Evolutionary conservation across 768 basidiomycete genomes (phyloP).

Genomic region (Gymnopilus dilepis): DNA sequence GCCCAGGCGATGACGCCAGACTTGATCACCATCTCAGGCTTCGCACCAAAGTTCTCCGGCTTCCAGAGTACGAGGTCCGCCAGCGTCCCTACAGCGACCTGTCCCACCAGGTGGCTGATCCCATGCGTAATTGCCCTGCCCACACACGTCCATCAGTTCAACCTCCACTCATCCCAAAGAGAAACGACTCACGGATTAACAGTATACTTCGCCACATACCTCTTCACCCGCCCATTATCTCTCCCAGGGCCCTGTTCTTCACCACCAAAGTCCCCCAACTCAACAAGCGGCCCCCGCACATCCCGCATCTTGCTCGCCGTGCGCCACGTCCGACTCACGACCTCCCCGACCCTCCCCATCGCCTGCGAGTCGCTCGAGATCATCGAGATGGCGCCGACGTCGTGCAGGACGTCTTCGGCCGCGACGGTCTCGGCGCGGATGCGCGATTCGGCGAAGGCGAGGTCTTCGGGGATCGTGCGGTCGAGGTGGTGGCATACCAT

Average conservation of each 20-base stretch:
- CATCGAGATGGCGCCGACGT: constrained; percentile 94
- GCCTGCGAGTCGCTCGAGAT: constrained; percentile 97
- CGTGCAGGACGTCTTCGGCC: constrained; percentile 95
- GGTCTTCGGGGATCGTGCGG: constrained; percentile 87
- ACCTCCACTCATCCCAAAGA: not conserved
- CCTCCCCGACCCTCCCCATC: constrained; percentile 98
- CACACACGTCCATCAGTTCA: constrained; percentile 8
- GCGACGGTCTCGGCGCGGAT: constrained; percentile 97
- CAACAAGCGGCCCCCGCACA: constrained; percentile 71
- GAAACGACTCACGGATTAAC: constrained; percentile 83
- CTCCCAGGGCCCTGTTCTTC: too few species aligned
- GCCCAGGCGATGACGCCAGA: constrained; percentile 93
- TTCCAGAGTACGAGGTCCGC: constrained; percentile 97
- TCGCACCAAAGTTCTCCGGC: constrained; percentile 90
- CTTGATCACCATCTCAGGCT: constrained; percentile 95
- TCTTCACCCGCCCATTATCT: constrained; percentile 92
- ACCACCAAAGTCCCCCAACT: constrained; percentile 77
- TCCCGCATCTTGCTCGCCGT: constrained; percentile 95
- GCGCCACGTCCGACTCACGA: constrained; percentile 90
- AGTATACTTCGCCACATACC: constrained; percentile 96
- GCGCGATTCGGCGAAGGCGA: constrained; percentile 95
- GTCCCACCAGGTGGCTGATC: constrained; percentile 85
- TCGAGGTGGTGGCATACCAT: constrained; percentile 99
- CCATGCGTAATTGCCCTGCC: constrained; percentile 92
- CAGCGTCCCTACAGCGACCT: constrained; percentile 79